Base-by-base conservation (phyloP, 176 grass and related monocot genomes). In the Ananas comosus region DNA sequence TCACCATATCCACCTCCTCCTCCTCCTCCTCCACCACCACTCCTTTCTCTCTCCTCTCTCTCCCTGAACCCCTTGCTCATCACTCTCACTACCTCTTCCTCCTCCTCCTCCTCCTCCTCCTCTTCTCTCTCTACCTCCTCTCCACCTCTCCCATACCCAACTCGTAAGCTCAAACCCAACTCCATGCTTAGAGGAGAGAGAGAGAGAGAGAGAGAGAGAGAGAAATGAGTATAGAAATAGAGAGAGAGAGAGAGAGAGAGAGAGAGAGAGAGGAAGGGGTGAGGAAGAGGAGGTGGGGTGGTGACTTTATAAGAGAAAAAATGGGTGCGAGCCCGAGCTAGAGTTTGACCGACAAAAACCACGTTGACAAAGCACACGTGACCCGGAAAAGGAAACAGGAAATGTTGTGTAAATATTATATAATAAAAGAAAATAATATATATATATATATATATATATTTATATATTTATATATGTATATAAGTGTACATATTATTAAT, bases 291-390 rank as follows among this genome's bases (percentile, higher is more conserved):
- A 14, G 18, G 18, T 18, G 21, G 56, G 56, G 17, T 61, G 56
- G n/a, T 16, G 56, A 19, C 21, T 61, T 61, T 61, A 61, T 61
- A 61, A 19, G 21, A 61, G 21, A 16, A 61, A 61, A 17, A 61
- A 21, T 19, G 21, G 21, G 16, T 61, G 17, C 56, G 9, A 61
- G n/a, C n/a, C 56, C 56, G 21, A 61, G n/a, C 56, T 4, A 0
- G 56, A 61, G 56, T 61, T 61, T 61, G 56, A 61, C 56, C 56
- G 56, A 61, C 56, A 61, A 61, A 61, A 10, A 16, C 17, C 5
- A 22, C 17, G 56, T 61, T 61, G 56, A 61, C 56, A 61, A 61
- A 61, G 16, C 56, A 61, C 56, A 61, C 56, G 56, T 61, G 56
- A 61, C 56, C 17, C 21, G 56, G 56, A 22, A 61, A 61, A 61